Evolutionary conservation across 495 filamentous ascomycete genomes (phyloP).

Genomic region (Xylaria grammica): DNA sequence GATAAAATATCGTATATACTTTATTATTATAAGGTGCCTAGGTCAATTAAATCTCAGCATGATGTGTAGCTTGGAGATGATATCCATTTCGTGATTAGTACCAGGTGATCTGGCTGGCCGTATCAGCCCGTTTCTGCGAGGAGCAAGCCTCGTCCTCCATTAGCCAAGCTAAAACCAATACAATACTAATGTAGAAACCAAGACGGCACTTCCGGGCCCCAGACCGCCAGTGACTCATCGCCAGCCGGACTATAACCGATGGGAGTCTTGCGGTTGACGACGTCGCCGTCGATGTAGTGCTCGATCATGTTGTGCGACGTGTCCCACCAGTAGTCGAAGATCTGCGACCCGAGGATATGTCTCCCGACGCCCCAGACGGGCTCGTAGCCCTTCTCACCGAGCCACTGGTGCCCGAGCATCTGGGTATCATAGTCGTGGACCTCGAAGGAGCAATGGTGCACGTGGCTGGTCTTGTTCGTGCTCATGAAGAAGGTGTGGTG

Average conservation of each 20-base stretch:
- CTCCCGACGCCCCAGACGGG: slow-evolving; percentile 67
- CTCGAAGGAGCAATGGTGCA: slow-evolving; percentile 67
- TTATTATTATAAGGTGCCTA: neutral
- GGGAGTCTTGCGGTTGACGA: slow-evolving; percentile 58
- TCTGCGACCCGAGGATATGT: slow-evolving; percentile 59
- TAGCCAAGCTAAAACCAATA: neutral
- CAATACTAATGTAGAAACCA: slow-evolving; percentile 12
- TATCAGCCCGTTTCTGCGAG: neutral
- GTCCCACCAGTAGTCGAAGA: slow-evolving; percentile 68
- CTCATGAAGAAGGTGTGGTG: slow-evolving; percentile 66
- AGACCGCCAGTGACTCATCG: slow-evolving; percentile 37
- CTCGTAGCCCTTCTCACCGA: slow-evolving; percentile 58
- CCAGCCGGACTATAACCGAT: slow-evolving; percentile 32
- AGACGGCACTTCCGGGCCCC: slow-evolving; percentile 33
- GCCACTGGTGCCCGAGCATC: slow-evolving; percentile 64
- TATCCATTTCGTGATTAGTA: neutral
- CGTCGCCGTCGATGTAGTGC: slow-evolving; percentile 64
- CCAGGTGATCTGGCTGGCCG: too few relatives aligned
- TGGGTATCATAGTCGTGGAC: slow-evolving; percentile 69
- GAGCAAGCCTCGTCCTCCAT: neutral
- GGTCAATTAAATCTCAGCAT: neutral
- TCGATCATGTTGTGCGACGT: slow-evolving; percentile 57
- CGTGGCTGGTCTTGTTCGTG: slow-evolving; percentile 45
- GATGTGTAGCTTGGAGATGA: too few relatives aligned
- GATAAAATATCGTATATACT: slow-evolving; percentile 3